A percentile compares a stretch with the other conserved stretches of the same genome.
These are phyloP conservation scores for Diutina catenulata DNA, from an alignment of 1,139 yeast species.

Conservation along the genomic window DNA sequence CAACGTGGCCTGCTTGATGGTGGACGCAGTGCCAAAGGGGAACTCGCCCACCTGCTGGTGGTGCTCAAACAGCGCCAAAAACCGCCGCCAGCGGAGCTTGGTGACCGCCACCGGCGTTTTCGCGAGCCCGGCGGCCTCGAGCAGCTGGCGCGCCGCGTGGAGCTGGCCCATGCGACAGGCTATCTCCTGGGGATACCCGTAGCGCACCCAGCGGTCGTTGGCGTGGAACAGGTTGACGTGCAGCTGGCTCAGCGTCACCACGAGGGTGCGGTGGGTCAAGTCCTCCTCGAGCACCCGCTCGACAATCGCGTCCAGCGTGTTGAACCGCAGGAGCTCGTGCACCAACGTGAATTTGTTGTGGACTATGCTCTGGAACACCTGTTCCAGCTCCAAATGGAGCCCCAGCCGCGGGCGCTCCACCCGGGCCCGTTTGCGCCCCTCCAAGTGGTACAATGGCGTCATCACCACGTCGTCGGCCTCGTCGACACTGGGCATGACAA, in stretches of 20 bases:
- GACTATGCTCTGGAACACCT: not conserved
- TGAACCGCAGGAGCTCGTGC: not conserved
- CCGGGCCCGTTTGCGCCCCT: not conserved
- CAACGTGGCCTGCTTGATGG: not conserved
- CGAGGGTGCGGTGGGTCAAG: not conserved
- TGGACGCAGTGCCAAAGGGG: not conserved
- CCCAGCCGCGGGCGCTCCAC: too few species aligned
- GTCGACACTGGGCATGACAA: not conserved
- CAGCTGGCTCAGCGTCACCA: not conserved
- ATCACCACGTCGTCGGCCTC: not conserved
- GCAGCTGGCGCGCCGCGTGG: not conserved
- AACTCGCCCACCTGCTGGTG: not conserved
- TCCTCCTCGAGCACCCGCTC: conserved; percentile 1
- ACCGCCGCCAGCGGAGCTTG: not conserved
- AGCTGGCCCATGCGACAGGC: not conserved
- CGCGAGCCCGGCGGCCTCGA: not conserved
- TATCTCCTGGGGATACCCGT: not conserved
- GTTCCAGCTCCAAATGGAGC: too few species aligned
- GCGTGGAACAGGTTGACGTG: conserved; percentile 1
- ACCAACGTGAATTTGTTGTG: conserved; percentile 3
- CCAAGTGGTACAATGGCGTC: too few species aligned
- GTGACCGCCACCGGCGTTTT: not conserved
- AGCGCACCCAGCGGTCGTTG: not conserved
- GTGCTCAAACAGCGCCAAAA: not conserved
- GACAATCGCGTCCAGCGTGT: not conserved